These are phyloP conservation scores for Trichomonascus vanleenenianus DNA, from an alignment of 805 yeast genomes.

Conservation along the genomic window DNA sequence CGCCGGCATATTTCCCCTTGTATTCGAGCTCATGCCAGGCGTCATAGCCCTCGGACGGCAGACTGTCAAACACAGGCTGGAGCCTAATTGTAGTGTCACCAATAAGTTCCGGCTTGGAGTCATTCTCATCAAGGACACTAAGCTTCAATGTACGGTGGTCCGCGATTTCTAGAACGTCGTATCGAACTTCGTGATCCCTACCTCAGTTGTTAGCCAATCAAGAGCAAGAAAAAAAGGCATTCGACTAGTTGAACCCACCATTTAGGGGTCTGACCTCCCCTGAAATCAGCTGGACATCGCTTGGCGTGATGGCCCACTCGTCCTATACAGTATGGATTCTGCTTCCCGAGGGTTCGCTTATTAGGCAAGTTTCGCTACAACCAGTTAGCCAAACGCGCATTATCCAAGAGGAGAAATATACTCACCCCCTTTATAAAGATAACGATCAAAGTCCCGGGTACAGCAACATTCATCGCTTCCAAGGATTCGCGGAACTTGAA, in stretches of 20 bases:
- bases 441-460: conserved; percentile 52
- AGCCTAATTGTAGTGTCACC: conserved; percentile 78
- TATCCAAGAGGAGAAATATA: background rate
- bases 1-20: conserved; percentile 76
- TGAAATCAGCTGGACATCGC: conserved; percentile 62
- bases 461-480: background rate
- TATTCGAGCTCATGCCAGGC: conserved; percentile 70
- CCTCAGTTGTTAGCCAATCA: conserved; percentile 24
- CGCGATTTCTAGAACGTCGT: conserved; percentile 20
- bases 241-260: conserved; percentile 78
- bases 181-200: conserved; percentile 31
- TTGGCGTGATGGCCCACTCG: conserved; percentile 77
- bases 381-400: background rate
- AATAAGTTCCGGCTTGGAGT: conserved; percentile 67
- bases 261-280: conserved; percentile 93
- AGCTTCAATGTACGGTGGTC: conserved; percentile 54
- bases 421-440: conserved; percentile 40
- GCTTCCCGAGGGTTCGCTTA: conserved; percentile 80
- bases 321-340: conserved; percentile 81
- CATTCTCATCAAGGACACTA: conserved; percentile 77
- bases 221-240: conserved; percentile 52
- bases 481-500: background rate
- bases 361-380: conserved; percentile 68
- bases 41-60: conserved; percentile 70
- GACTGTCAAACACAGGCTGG: conserved; percentile 58